Conservation (phyloP, 495 filamentous ascomycete genomes). For the Annulohypoxylon maeteangense region DNA sequence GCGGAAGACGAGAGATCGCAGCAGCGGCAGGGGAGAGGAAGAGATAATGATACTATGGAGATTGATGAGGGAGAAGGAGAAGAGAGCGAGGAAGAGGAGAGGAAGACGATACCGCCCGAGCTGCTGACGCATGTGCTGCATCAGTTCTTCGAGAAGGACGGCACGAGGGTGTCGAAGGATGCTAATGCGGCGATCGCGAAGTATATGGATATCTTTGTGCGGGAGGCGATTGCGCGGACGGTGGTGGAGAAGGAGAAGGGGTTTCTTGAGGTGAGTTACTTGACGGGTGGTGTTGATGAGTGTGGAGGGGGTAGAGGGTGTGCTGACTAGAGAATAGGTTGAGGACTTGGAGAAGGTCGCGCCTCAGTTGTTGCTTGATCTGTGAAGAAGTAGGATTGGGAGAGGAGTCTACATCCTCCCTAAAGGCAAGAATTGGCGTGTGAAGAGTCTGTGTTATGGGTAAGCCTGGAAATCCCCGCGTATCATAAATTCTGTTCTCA, state of each 20-base stretch:
- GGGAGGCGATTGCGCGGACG: conserved; percentile 88
- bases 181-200: conserved; percentile 81
- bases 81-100: conserved; percentile 47
- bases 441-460: conserved; percentile 5
- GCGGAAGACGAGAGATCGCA: conserved; percentile 31
- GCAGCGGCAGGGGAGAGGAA: not conserved
- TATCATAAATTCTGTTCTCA: conserved; percentile 3
- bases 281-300: not conserved
- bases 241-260: conserved; percentile 73
- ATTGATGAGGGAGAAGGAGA: conserved; percentile 43
- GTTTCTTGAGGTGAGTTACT: conserved; percentile 76
- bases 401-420: not conserved
- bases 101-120: conserved; percentile 71
- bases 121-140: conserved; percentile 81
- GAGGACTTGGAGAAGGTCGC: conserved; percentile 92
- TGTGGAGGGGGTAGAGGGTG: not conserved
- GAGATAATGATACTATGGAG: conserved; percentile 29
- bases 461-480: conserved; percentile 7
- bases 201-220: conserved; percentile 92
- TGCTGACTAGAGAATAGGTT: conserved; percentile 57
- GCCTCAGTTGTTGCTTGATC: conserved; percentile 90
- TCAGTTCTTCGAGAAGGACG: conserved; percentile 76
- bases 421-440: not conserved
- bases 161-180: conserved; percentile 79
- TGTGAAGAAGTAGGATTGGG: conserved; percentile 55